Evolutionary conservation across 75 land plant species (phyloP).

Genomic region (Azolla pinnata): DNA sequence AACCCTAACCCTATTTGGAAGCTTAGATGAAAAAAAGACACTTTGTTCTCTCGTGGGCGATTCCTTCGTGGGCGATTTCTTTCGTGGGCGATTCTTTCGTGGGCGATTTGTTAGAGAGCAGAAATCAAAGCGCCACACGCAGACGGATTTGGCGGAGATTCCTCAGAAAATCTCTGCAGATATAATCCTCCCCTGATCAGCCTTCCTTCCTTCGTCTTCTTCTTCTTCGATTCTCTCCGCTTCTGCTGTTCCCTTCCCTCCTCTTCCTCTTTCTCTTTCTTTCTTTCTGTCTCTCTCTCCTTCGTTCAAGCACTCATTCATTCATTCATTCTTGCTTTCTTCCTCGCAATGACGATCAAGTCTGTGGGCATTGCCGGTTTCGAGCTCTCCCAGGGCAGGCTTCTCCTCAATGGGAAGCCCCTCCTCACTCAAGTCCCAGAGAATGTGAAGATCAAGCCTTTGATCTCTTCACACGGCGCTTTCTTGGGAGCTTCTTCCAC

Average conservation of each 20-base stretch:
- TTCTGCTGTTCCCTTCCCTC: not conserved
- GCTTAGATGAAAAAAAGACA: too few relatives aligned
- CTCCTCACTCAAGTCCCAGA: constrained; percentile 56
- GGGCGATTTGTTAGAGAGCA: too few relatives aligned
- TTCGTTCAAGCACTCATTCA: not conserved
- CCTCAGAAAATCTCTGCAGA: too few relatives aligned
- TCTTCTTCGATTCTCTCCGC: too few relatives aligned
- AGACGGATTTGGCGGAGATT: too few relatives aligned
- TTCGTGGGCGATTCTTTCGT: too few relatives aligned
- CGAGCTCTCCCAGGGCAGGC: constrained; percentile 34
- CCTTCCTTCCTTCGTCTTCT: too few relatives aligned
- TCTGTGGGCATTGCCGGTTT: constrained; percentile 38
- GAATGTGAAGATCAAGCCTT: constrained; percentile 54
- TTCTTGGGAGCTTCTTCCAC: constrained; percentile 53
- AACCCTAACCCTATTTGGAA: too few relatives aligned
- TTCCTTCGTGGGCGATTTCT: too few relatives aligned
- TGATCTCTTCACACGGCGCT: constrained; percentile 40
- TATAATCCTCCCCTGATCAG: too few relatives aligned
- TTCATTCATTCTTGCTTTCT: not conserved
- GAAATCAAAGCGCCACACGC: too few relatives aligned
- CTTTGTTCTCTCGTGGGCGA: too few relatives aligned
- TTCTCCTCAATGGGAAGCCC: constrained; percentile 51
- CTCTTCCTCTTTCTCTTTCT: not conserved
- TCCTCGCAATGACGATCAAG: constrained; percentile 28
- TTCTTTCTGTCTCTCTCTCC: not conserved